Evolutionary conservation across 73 alveolate genomes (phyloP).

Genomic region (Tetrahymena borealis): DNA sequence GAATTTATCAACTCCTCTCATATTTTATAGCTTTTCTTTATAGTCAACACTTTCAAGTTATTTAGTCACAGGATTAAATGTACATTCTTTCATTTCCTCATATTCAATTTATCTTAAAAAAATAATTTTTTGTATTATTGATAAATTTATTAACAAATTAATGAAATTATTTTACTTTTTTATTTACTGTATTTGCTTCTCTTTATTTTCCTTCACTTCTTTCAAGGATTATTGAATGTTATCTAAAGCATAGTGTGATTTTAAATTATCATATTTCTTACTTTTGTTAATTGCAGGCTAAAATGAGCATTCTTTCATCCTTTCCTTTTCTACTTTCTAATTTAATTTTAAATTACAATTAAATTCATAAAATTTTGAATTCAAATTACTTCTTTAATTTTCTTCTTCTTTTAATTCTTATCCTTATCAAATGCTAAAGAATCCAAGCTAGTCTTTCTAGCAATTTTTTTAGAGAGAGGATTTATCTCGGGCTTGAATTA

Average conservation of each 20-base stretch:
- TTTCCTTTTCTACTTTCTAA: conserved; percentile 10
- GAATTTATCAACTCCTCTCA: conserved; percentile 21
- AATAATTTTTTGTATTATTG: not conserved
- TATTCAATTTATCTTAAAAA: conserved; percentile 33
- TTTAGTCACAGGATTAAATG: conserved; percentile 24
- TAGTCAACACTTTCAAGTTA: conserved; percentile 14
- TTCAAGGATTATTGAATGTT: conserved; percentile 6
- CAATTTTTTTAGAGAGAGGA: conserved; percentile 12
- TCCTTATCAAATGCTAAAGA: conserved; percentile 26
- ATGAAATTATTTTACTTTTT: not conserved
- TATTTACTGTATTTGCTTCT: conserved; percentile 11
- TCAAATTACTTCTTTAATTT: conserved; percentile 15
- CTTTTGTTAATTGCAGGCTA: conserved; percentile 22
- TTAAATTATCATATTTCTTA: conserved; percentile 8
- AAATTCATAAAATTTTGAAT: no score
- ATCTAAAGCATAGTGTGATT: conserved; percentile 22
- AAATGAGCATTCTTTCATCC: conserved; percentile 7
- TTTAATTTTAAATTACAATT: not conserved
- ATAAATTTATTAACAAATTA: not conserved
- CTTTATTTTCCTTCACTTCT: conserved; percentile 24
- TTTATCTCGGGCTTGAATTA: conserved; percentile 27
- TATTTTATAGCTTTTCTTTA: not conserved
- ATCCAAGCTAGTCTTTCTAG: conserved; percentile 19
- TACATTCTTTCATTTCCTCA: conserved; percentile 37
- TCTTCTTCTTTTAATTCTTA: conserved; percentile 8